Percentiles rank a stretch among this genome's conserved stretches.
Conservation (phyloP, 139 green algal genomes). For the Ulvella scutata region DNA sequence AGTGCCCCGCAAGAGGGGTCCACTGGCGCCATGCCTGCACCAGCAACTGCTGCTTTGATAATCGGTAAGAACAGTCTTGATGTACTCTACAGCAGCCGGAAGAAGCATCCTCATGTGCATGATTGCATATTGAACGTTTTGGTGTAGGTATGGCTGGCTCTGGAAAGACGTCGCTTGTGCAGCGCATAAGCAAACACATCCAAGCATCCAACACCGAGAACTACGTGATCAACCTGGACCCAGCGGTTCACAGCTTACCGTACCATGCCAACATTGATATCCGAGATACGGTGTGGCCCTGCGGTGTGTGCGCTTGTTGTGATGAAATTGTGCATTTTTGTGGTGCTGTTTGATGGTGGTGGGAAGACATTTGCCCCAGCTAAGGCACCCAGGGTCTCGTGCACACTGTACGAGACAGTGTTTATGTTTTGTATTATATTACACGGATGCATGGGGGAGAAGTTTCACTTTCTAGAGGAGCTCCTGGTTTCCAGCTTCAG, state of each 20-base stretch:
- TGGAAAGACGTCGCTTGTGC: constrained; percentile 93
- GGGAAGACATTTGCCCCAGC: too few species aligned
- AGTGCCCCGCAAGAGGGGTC: too few species aligned
- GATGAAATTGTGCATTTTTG: neutral
- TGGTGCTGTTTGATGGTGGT: too few species aligned
- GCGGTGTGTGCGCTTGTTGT: neutral
- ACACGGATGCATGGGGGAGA: too few species aligned
- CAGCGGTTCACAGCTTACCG: constrained; percentile 70
- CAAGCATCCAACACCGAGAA: constrained; percentile 21
- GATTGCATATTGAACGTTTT: neutral
- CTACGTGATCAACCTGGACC: constrained; percentile 97
- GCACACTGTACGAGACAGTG: too few species aligned
- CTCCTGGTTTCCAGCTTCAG: too few species aligned
- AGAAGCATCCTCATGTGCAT: neutral
- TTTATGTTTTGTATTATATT: too few species aligned
- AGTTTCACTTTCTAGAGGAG: too few species aligned
- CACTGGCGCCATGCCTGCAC: neutral
- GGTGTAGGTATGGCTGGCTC: constrained; percentile 85
- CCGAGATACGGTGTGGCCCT: constrained; percentile 66
- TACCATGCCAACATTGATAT: constrained; percentile 96
- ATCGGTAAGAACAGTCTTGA: constrained; percentile 10
- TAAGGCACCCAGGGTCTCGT: too few species aligned
- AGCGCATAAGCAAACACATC: constrained; percentile 69
- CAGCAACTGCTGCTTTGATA: constrained; percentile 9
- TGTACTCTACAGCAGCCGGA: neutral